Evolutionary conservation across 2,329 filamentous ascomycete genomes (phyloP), one percentile per base, ranked within the genome.

Genomic region (Penicillium concentricum): DNA sequence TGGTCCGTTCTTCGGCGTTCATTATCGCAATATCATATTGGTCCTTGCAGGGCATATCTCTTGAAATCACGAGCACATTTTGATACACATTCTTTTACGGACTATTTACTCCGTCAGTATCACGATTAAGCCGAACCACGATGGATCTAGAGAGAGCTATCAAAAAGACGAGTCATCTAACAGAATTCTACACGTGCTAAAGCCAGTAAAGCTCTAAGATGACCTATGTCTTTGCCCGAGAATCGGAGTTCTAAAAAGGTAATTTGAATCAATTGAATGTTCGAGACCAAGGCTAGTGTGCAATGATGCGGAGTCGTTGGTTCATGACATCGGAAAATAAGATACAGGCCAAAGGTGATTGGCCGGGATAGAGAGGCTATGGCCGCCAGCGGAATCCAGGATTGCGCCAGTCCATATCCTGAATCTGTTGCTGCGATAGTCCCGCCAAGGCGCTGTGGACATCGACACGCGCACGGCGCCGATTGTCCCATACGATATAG

Each of bases 401-500:
- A 72, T 90, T 86, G 61, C 78, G 81, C 85, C 85, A 88, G 64
- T 88, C 86, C 62, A 88, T 68, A 65, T 86, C 81, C 63, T 85
- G 80, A 30, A 87, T 76, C 64, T 86, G 73, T 63, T 79, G 72
- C 57, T 76, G 73, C 7, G 76, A 77, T 66, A 87, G 56, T 0
- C 84, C 85, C 1, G 75, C 77, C 60, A 89, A 68, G 59, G 84
- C 82, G 5, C 76, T 70, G 68, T 86, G 84, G 4, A 84, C 74
- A 67, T 84, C 79, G 42, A 78, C 77, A n/a, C 64, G 67, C 20
- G 82, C 82, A 48, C 85, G 79, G 65, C 77, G 80, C 67, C 76
- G 81, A 66, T 91, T 91, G 63, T 88, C 84, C 68, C 69, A 72
- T 50, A 76, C 77, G 80, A 89, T 88, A 83, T 84, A 91, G 1